Evolutionary conservation across 2,329 filamentous ascomycete species (phyloP).

Genomic region (Rutstroemia sp.): DNA sequence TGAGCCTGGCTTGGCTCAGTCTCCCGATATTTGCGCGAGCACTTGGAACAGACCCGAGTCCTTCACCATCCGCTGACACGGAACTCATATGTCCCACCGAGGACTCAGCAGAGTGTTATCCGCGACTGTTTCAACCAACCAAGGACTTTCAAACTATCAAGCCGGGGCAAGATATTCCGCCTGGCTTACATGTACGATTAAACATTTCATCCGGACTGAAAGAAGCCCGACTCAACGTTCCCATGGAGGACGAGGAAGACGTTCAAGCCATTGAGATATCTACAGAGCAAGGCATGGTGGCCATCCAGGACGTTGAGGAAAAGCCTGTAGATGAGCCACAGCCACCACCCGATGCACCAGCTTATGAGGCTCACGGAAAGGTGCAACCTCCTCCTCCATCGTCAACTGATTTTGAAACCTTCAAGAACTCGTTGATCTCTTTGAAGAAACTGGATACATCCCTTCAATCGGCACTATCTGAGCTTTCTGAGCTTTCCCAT

Average conservation of each 20-base stretch:
- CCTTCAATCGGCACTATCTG: slow-evolving; percentile 36
- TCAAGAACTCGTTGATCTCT: slow-evolving; percentile 40
- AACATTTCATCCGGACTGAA: slow-evolving; percentile 56
- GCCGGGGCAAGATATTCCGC: slow-evolving; percentile 57
- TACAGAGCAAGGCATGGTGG: slow-evolving; percentile 37
- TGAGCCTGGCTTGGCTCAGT: slow-evolving; percentile 20
- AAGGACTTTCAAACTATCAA: slow-evolving; percentile 56
- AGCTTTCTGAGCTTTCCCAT: slow-evolving; percentile 56
- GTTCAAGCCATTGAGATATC: slow-evolving; percentile 44
- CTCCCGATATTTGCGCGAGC: slow-evolving; percentile 19
- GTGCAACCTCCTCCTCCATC: slow-evolving; percentile 45
- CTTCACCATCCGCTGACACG: slow-evolving; percentile 30
- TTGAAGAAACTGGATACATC: slow-evolving; percentile 37
- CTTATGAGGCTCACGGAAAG: slow-evolving; percentile 49
- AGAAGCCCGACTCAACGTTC: slow-evolving; percentile 59
- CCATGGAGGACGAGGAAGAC: slow-evolving; percentile 42
- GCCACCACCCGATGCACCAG: slow-evolving; percentile 44
- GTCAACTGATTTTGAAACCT: slow-evolving; percentile 32
- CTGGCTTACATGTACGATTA: slow-evolving; percentile 58
- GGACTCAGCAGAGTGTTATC: slow-evolving; percentile 56
- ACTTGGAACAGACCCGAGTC: slow-evolving; percentile 12
- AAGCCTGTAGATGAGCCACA: slow-evolving; percentile 30
- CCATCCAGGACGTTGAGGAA: slow-evolving; percentile 19
- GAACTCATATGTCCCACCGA: slow-evolving; percentile 59
- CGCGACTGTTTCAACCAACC: slow-evolving; percentile 55